These are phyloP conservation scores for Globisporangium polare DNA, from an alignment of 352 stramenopile genomes.

Conservation along the genomic window DNA sequence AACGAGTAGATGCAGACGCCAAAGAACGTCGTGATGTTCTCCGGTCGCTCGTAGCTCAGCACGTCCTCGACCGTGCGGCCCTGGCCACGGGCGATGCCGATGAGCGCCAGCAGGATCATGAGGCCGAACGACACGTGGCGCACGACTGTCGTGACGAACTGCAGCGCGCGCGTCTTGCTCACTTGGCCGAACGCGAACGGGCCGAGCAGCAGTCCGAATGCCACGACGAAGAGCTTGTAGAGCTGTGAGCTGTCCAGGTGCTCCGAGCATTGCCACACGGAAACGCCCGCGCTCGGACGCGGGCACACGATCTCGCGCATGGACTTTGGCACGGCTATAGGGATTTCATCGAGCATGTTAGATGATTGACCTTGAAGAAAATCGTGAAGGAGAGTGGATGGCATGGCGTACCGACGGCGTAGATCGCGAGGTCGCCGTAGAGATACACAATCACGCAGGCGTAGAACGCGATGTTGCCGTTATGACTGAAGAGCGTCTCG, in stretches of 20 bases:
- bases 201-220: conserved; percentile 69
- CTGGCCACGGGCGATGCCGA: conserved; percentile 66
- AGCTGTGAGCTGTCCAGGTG: conserved; percentile 72
- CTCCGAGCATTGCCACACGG: conserved; percentile 69
- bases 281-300: conserved; percentile 34
- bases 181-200: conserved; percentile 81
- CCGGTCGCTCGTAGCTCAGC: conserved; percentile 64
- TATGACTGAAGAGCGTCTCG: conserved; percentile 62
- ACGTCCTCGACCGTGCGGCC: conserved; percentile 61
- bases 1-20: conserved; percentile 89
- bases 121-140: conserved; percentile 80
- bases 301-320: conserved; percentile 83
- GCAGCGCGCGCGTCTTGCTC: conserved; percentile 77
- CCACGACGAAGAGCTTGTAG: conserved; percentile 77
- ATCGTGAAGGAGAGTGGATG: no score
- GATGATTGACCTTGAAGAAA: background rate
- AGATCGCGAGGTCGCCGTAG: conserved; percentile 85
- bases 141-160: conserved; percentile 79
- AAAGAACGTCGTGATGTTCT: conserved; percentile 79
- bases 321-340: conserved; percentile 81
- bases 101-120: conserved; percentile 74
- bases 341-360: background rate
- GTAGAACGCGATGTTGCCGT: conserved; percentile 76
- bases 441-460: conserved; percentile 78
- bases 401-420: conserved; percentile 69